Percentiles rank a stretch among this genome's conserved stretches.
Conservation (phyloP, 768 basidiomycete genomes). For the Rickenella mellea region DNA sequence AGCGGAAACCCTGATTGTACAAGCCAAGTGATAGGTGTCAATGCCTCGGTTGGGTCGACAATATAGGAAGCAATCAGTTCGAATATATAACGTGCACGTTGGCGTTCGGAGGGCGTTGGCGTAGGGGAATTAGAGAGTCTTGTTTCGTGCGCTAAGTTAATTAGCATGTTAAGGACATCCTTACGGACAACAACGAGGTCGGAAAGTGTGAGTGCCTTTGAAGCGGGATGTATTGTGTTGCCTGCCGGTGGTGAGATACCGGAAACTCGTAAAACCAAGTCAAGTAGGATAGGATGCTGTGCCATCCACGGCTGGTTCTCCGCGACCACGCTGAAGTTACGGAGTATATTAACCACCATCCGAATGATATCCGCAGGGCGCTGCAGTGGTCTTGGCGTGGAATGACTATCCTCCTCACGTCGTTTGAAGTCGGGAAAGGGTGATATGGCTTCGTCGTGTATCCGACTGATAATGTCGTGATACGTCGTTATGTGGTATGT, state of each 20-base stretch:
- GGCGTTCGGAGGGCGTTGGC: constrained; percentile 28
- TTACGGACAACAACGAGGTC: constrained; percentile 70
- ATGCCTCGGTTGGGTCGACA: constrained; percentile 55
- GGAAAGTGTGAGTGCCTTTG: constrained; percentile 52
- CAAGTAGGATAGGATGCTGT: constrained; percentile 51
- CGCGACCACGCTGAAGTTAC: constrained; percentile 69
- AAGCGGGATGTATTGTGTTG: constrained; percentile 31
- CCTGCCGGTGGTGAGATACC: constrained; percentile 28
- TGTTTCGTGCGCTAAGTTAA: constrained; percentile 46
- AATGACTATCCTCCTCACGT: constrained; percentile 41
- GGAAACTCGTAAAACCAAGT: constrained; percentile 63
- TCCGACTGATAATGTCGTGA: constrained; percentile 47
- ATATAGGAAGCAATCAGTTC: constrained; percentile 68
- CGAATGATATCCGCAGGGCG: constrained; percentile 63
- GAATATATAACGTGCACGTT: constrained; percentile 49
- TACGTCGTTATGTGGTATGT: constrained; percentile 44
- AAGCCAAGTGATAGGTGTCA: constrained; percentile 52
- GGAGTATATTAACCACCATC: constrained; percentile 67
- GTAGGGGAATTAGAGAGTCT: constrained; percentile 33
- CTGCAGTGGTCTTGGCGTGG: constrained; percentile 43
- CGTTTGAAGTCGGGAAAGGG: constrained; percentile 45
- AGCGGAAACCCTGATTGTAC: constrained; percentile 38
- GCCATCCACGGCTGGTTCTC: constrained; percentile 68
- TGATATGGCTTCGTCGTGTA: constrained; percentile 47
- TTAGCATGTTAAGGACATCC: constrained; percentile 64